Evolutionary conservation across 2,329 filamentous ascomycete species (phyloP).

Genomic region (Chaetomium sp.): DNA sequence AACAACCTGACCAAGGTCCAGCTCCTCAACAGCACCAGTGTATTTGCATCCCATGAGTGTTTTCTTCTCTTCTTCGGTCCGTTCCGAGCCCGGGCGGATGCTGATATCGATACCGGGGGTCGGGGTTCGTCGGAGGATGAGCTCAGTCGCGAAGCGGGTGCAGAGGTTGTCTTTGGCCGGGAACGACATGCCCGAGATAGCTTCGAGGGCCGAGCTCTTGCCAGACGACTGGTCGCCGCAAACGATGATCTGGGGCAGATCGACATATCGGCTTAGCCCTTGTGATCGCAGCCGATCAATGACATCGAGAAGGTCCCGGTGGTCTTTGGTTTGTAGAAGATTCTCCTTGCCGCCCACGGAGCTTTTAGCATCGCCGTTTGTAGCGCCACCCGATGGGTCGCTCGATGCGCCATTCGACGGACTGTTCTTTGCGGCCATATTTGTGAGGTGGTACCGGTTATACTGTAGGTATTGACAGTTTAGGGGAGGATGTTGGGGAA

Average conservation of each 20-base stretch:
- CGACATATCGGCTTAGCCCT: constrained; percentile 44
- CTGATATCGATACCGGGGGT: constrained; percentile 33
- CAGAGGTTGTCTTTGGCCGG: constrained; percentile 60
- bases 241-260: constrained; percentile 55
- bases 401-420: neutral
- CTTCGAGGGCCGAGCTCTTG: constrained; percentile 66
- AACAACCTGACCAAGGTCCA: constrained; percentile 42
- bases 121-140: constrained; percentile 53
- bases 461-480: neutral
- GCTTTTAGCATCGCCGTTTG: neutral
- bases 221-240: constrained; percentile 64
- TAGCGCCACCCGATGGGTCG: neutral
- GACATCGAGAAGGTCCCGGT: constrained; percentile 40
- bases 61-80: constrained; percentile 36
- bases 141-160: constrained; percentile 59
- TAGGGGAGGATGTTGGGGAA: neutral
- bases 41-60: constrained; percentile 36
- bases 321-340: constrained; percentile 28
- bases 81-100: constrained; percentile 42
- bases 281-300: constrained; percentile 44
- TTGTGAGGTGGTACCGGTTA: neutral
- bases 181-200: constrained; percentile 59
- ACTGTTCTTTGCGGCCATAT: neutral
- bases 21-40: constrained; percentile 25
- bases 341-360: neutral